A percentile compares a stretch with the other conserved stretches of the same genome.
Evolutionary conservation across 352 stramenopile genomes (phyloP).

Genomic region (Sclerospora graminicola): DNA sequence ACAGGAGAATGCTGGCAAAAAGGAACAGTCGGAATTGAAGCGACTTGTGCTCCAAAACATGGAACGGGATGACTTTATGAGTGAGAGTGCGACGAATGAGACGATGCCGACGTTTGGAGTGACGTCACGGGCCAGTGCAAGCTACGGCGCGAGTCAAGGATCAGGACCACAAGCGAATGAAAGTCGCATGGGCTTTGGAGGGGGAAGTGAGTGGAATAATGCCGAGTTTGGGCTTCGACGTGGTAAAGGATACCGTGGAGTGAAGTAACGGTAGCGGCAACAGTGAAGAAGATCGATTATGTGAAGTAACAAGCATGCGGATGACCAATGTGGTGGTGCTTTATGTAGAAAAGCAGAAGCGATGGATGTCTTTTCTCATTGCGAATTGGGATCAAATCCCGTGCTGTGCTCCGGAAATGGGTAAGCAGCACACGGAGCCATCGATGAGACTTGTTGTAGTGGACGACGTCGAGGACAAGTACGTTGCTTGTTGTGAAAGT

Average conservation of each 20-base stretch:
- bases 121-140: slow-evolving; percentile 14
- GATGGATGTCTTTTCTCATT: too few species aligned
- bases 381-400: too few species aligned
- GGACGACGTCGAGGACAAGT: too few species aligned
- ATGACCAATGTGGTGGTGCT: too few species aligned
- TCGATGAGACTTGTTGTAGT: too few species aligned
- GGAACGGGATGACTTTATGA: slow-evolving; percentile 71
- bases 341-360: background rate
- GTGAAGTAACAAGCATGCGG: background rate
- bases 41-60: slow-evolving; percentile 80
- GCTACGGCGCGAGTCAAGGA: slow-evolving; percentile 14
- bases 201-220: slow-evolving; percentile 75
- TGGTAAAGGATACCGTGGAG: slow-evolving; percentile 51
- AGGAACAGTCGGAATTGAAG: slow-evolving; percentile 83
- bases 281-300: background rate
- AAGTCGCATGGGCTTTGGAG: slow-evolving; percentile 42
- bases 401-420: too few species aligned
- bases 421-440: too few species aligned
- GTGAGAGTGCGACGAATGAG: slow-evolving; percentile 15
- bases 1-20: slow-evolving; percentile 79
- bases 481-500: too few species aligned
- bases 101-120: slow-evolving; percentile 10
- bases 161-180: slow-evolving; percentile 14
- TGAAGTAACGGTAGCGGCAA: slow-evolving; percentile 25
- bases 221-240: slow-evolving; percentile 69